Percentiles rank a stretch among this genome's conserved stretches.
Evolutionary conservation across 257 asterid genomes (phyloP).

Genomic region (Solanum boliviense): DNA sequence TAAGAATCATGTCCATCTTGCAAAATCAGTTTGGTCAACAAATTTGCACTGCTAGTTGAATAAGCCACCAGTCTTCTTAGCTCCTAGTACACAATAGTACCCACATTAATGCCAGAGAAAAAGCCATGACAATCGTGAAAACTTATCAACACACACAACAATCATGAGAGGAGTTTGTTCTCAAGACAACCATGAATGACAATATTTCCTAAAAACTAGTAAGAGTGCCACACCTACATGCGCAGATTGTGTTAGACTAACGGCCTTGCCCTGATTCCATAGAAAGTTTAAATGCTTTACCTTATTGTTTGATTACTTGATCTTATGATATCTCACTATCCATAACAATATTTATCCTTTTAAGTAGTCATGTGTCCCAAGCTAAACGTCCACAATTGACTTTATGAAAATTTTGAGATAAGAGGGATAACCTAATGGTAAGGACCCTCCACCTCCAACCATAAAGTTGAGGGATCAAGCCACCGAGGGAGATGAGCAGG

Average conservation of each 20-base stretch:
- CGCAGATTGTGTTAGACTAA: not conserved
- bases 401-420: not conserved
- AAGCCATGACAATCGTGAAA: not conserved
- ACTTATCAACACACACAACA: not conserved
- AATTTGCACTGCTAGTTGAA: conserved; percentile 71
- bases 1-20: conserved; percentile 49
- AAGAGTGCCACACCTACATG: not conserved
- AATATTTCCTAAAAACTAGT: not conserved
- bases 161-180: not conserved
- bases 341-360: not conserved
- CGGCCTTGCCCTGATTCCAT: not conserved
- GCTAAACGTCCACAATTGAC: not conserved
- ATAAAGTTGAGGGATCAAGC: not conserved
- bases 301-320: not conserved
- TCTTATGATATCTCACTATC: not conserved
- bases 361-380: not conserved
- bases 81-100: conserved; percentile 37
- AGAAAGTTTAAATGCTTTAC: not conserved
- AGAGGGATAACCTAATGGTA: not conserved
- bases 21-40: conserved; percentile 47
- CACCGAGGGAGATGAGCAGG: not conserved
- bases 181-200: not conserved
- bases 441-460: not conserved
- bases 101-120: not conserved
- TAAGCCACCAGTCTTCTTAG: conserved; percentile 75